These are phyloP conservation scores for Fusarium haematococcum DNA, from an alignment of 2,329 filamentous ascomycete genomes.

Conservation along the genomic window DNA sequence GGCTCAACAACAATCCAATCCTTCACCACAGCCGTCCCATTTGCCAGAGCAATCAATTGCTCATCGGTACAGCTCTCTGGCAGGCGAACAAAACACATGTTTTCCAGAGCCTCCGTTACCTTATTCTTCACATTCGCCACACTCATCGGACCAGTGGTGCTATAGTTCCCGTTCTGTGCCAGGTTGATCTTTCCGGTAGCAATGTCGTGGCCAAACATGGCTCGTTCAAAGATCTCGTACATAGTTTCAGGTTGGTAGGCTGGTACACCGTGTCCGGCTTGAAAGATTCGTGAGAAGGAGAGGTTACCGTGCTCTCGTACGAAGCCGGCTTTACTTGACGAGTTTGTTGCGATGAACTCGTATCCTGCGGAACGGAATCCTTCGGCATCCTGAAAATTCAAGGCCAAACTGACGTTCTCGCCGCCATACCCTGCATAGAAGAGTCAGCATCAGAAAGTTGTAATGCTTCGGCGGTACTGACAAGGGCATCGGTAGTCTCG, in stretches of 20 bases:
- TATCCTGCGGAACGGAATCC: conserved; percentile 76
- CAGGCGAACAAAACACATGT: conserved; percentile 69
- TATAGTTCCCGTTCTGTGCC: conserved; percentile 52
- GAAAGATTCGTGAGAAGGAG: conserved; percentile 72
- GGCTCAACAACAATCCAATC: conserved; percentile 35
- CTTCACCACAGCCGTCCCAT: conserved; percentile 32
- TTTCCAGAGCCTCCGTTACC: conserved; percentile 56
- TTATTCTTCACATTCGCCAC: conserved; percentile 66
- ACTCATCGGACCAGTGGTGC: conserved; percentile 55
- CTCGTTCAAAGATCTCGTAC: conserved; percentile 67
- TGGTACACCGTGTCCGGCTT: conserved; percentile 71
- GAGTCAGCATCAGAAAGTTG: neutral
- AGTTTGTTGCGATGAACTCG: conserved; percentile 73
- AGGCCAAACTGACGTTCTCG: conserved; percentile 68
- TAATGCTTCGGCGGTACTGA: conserved; percentile 44
- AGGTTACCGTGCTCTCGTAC: conserved; percentile 81
- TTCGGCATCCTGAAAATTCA: conserved; percentile 64
- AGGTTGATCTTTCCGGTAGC: conserved; percentile 61
- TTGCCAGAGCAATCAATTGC: conserved; percentile 32
- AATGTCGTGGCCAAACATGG: conserved; percentile 64
- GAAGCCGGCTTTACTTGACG: conserved; percentile 73
- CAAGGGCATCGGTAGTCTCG: conserved; percentile 71
- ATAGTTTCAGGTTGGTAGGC: conserved; percentile 68
- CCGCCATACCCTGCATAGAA: conserved; percentile 61
- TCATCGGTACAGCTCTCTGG: conserved; percentile 55